phyloP scores from a whole-genome alignment of 208 protist species.

The Herpetomonas tarakana region DNA sequence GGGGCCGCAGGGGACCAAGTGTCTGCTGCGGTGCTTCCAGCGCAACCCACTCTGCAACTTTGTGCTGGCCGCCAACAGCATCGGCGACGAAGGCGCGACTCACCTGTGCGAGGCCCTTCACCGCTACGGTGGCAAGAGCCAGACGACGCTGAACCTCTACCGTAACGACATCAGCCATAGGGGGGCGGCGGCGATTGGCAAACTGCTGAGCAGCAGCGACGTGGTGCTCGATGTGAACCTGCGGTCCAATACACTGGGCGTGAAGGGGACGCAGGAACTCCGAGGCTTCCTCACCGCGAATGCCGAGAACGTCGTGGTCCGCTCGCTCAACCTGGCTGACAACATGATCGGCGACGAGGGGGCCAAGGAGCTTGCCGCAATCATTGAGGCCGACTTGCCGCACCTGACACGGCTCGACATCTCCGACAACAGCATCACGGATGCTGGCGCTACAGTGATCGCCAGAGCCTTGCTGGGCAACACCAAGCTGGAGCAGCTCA shows the following conservation, averaged over 20 bases:
- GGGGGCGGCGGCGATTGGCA: constrained; percentile 64
- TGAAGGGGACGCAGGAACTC: constrained; percentile 64
- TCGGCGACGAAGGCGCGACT: constrained; percentile 68
- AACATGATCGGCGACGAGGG: constrained; percentile 85
- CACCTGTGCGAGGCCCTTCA: constrained; percentile 68
- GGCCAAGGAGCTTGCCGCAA: constrained; percentile 51
- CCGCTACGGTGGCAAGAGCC: constrained; percentile 56
- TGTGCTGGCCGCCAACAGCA: constrained; percentile 61
- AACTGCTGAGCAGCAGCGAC: constrained; percentile 51
- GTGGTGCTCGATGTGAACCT: constrained; percentile 71
- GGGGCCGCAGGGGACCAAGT: constrained; percentile 77
- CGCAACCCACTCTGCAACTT: constrained; percentile 77
- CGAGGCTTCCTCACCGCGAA: constrained; percentile 30
- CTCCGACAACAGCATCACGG: constrained; percentile 71
- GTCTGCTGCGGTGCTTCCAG: constrained; percentile 68
- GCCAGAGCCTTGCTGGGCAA: constrained; percentile 57
- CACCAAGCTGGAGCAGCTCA: constrained; percentile 47
- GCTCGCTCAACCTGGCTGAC: constrained; percentile 56
- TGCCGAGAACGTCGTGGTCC: constrained; percentile 27
- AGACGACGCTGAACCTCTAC: constrained; percentile 73
- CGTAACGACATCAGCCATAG: constrained; percentile 62
- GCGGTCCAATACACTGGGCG: constrained; percentile 71
- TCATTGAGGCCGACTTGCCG: constrained; percentile 60
- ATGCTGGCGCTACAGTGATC: constrained; percentile 46
- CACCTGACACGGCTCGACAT: constrained; percentile 57